These are phyloP conservation scores for Fusarium sp. DNA, from an alignment of 2,329 filamentous ascomycete genomes.

Conservation along the genomic window DNA sequence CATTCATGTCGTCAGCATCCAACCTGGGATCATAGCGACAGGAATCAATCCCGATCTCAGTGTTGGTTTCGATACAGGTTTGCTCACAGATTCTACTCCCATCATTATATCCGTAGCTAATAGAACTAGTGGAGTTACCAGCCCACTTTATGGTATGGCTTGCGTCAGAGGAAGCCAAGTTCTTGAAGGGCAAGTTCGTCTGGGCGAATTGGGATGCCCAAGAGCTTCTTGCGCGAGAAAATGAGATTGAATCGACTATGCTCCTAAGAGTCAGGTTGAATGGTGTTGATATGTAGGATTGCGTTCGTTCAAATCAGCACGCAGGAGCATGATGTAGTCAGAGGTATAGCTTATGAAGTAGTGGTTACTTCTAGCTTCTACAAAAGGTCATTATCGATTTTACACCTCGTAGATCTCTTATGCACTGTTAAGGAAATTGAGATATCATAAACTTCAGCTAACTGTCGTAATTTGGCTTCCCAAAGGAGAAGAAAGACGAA, in stretches of 20 bases:
- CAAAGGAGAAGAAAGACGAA: no score
- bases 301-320: not conserved
- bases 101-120: not conserved
- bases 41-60: slow-evolving; percentile 40
- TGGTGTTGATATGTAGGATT: not conserved
- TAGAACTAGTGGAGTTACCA: not conserved
- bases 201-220: slow-evolving; percentile 15
- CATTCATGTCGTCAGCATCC: slow-evolving; percentile 50
- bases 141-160: slow-evolving; percentile 22
- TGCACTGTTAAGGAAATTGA: no score
- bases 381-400: not conserved
- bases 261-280: not conserved
- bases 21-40: slow-evolving; percentile 53
- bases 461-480: no score
- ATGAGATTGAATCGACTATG: not conserved
- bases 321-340: rapidly evolving
- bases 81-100: rapidly evolving
- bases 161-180: not conserved
- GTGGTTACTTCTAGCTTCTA: not conserved
- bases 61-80: not conserved
- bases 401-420: not conserved
- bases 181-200: not conserved
- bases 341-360: not conserved
- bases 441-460: no score
- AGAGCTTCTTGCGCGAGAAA: not conserved